A percentile compares a stretch with the other conserved stretches of the same genome.
phyloP scores from a whole-genome alignment of 2,329 filamentous ascomycete genomes.

The Chaetomiaceae sp. region DNA sequence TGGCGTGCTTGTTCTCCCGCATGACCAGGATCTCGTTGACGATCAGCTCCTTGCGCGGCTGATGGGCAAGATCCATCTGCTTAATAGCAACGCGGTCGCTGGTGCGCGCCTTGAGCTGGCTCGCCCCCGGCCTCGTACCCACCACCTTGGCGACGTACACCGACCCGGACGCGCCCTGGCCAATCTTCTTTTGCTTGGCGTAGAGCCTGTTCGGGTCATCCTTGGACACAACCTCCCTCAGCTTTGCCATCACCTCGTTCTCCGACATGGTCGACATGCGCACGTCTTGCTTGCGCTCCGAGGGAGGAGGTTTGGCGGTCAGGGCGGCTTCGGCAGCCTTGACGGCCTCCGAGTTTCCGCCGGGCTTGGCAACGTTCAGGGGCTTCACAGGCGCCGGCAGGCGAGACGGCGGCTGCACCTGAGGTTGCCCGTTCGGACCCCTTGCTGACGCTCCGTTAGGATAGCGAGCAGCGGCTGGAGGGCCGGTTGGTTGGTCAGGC shows the following conservation, averaged over 20 bases:
- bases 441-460: slow-evolving; percentile 53
- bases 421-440: slow-evolving; percentile 43
- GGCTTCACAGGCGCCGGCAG: slow-evolving; percentile 68
- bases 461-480: slow-evolving; percentile 53
- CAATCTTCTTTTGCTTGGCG: slow-evolving; percentile 99
- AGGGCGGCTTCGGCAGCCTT: slow-evolving; percentile 88
- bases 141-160: slow-evolving; percentile 95
- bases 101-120: slow-evolving; percentile 32
- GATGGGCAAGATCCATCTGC: slow-evolving; percentile 97
- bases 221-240: slow-evolving; percentile 92
- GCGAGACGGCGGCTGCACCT: slow-evolving; percentile 43
- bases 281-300: slow-evolving; percentile 81
- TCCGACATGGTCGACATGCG: slow-evolving; percentile 99
- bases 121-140: slow-evolving; percentile 9
- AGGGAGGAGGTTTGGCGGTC: slow-evolving; percentile 69
- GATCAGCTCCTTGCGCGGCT: slow-evolving; percentile 95
- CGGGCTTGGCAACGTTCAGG: slow-evolving; percentile 70
- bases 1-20: slow-evolving; percentile 97
- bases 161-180: slow-evolving; percentile 94
- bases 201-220: slow-evolving; percentile 93
- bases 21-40: slow-evolving; percentile 99
- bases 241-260: slow-evolving; percentile 91
- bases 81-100: slow-evolving; percentile 95
- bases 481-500: slow-evolving; percentile 43
- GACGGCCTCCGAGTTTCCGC: slow-evolving; percentile 58